A percentile compares a stretch with the other conserved stretches of the same genome.
Evolutionary conservation across 495 filamentous ascomycete genomes (phyloP).

Genomic region (Collariella sp.): DNA sequence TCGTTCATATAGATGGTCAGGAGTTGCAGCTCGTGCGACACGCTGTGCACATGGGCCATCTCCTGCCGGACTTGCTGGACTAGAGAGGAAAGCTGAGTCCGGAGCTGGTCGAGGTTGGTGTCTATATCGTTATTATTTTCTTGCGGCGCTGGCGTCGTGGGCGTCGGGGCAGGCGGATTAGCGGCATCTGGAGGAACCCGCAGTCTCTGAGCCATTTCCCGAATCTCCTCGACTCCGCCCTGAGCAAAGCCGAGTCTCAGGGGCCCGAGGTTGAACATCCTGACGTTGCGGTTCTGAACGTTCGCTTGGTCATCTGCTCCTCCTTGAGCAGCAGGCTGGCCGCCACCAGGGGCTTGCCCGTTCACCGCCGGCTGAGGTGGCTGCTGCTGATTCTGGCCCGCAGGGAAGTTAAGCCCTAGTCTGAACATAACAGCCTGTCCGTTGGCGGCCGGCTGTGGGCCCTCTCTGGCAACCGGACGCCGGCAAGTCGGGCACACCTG

Average conservation of each 20-base stretch:
- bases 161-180: constrained; percentile 14
- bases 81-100: constrained; percentile 51
- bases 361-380: constrained; percentile 21
- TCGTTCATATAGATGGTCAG: constrained; percentile 42
- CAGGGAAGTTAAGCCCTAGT: constrained; percentile 23
- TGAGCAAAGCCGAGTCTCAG: constrained; percentile 50
- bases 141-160: constrained; percentile 16
- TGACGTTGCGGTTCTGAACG: constrained; percentile 27
- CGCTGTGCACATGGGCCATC: constrained; percentile 38
- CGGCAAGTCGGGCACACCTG: constrained; percentile 96
- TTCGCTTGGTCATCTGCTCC: constrained; percentile 24
- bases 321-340: constrained; percentile 66
- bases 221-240: constrained; percentile 39
- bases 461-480: constrained; percentile 57
- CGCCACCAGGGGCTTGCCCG: constrained; percentile 30
- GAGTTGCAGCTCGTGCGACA: constrained; percentile 48
- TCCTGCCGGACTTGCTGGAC: constrained; percentile 55
- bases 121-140: constrained; percentile 9
- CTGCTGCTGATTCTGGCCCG: constrained; percentile 25
- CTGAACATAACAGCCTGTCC: constrained; percentile 26
- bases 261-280: constrained; percentile 56
- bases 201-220: constrained; percentile 37
- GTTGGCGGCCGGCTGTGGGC: constrained; percentile 19
- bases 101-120: constrained; percentile 32
- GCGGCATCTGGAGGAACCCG: constrained; percentile 22